Evolutionary conservation across 2,329 filamentous ascomycete species (phyloP), one percentile per base, ranked within the genome.

Genomic region (Periconia macrospinosa): DNA sequence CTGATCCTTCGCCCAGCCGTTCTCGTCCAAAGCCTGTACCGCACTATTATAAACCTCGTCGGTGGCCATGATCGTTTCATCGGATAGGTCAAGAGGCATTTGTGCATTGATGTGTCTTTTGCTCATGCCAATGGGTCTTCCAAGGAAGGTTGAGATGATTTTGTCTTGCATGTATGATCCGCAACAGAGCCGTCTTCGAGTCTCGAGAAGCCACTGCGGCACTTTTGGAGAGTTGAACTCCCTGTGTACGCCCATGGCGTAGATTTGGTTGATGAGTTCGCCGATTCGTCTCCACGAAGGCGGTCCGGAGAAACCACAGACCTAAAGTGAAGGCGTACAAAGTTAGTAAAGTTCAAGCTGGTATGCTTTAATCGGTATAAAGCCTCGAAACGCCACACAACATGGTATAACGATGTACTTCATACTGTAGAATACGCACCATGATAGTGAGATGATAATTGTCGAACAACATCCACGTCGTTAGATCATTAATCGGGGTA

Each of bases 401-500:
- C 8, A 8, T 27, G 23, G 23, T 27, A 8, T 27, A 3, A 5
- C 23, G 5, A 18, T 18, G 17, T 11, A 18, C 14, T 18, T 41
- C 17, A 10, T 11, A 41, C 37, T 10, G 17, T 15, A 41, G 37
- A 18, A 41, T 41, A 15, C 37, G 37, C 17, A 42, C 62, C 59
- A 74, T 61, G 15, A 62, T 63, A 1, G 72, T 72, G 27, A 77
- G 60, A 1, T 73, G 49, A 10, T 74, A 66, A 47, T 72, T 77
- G 20, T 78, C 56, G 37, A 67, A 66, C 41, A 64, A 65, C 60
- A 71, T 64, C 70, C 69, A 73, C 0, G 68, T 53, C 2, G 60
- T 65, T 18, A 77, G 48, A 44, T 77, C 75, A 45, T 77, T 77
- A 2, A 71, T 65, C 2, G 73, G 69, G 5, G 69, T 71, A 14